Conservation (phyloP, 108 stramenopile species). For the Skeletonema menzelii region DNA sequence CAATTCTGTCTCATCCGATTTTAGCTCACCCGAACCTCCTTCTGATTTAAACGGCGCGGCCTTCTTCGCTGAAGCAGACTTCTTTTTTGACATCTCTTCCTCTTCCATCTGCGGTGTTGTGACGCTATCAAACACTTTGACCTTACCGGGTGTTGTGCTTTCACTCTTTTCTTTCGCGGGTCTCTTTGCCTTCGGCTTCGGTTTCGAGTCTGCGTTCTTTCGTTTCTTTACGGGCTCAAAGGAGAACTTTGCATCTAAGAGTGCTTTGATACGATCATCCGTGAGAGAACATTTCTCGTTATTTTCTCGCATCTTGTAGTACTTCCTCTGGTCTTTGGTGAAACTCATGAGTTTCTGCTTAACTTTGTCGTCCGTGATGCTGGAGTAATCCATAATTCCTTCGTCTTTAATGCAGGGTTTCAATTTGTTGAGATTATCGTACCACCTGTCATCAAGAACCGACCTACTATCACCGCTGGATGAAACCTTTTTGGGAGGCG, state of each 20-base stretch:
- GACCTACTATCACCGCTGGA: not conserved
- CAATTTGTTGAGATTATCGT: conserved; percentile 12
- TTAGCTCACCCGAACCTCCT: conserved; percentile 3
- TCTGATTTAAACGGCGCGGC: conserved; percentile 6
- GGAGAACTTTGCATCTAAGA: conserved; percentile 6
- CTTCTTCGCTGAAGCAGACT: conserved; percentile 8
- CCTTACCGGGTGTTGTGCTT: not conserved
- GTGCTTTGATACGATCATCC: conserved; percentile 6
- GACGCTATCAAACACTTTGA: not conserved
- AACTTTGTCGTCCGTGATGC: conserved; percentile 5
- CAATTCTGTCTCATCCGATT: not conserved
- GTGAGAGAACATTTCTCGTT: conserved; percentile 17
- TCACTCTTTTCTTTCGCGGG: not conserved
- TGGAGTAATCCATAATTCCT: conserved; percentile 17
- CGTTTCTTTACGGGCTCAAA: conserved; percentile 11
- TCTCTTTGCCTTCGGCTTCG: conserved; percentile 1
- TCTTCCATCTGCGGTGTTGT: not conserved
- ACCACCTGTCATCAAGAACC: conserved; percentile 13
- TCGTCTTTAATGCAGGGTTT: conserved; percentile 18
- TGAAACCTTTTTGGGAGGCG: not conserved
- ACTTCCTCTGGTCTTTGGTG: conserved; percentile 20
- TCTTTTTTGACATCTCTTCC: conserved; percentile 9
- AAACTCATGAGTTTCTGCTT: conserved; percentile 22
- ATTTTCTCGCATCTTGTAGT: conserved; percentile 16
- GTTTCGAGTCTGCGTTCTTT: not conserved